Evolutionary conservation across 768 basidiomycete genomes (phyloP).

Genomic region (Tulasnella sp.): DNA sequence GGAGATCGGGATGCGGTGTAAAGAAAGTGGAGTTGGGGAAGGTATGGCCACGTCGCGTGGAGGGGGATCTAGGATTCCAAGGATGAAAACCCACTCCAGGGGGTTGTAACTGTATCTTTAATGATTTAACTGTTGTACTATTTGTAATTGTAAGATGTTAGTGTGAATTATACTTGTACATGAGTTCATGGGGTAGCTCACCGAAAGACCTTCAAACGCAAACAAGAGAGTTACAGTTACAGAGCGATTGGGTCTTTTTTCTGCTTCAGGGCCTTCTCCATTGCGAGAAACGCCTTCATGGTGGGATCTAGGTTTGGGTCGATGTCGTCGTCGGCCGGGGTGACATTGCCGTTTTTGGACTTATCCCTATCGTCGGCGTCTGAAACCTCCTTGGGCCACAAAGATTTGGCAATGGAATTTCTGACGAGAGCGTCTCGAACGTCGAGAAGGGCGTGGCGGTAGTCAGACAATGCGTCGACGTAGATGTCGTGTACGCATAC

Average conservation of each 20-base stretch:
- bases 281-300: slow-evolving; percentile 5
- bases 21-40: not conserved
- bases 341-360: not conserved
- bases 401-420: not conserved
- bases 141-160: too few species aligned
- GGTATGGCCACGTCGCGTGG: too few species aligned
- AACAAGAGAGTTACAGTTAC: too few species aligned
- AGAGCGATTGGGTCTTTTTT: slow-evolving; percentile 6
- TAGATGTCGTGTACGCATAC: slow-evolving; percentile 15
- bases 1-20: not conserved
- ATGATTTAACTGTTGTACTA: too few species aligned
- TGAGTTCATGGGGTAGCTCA: too few species aligned
- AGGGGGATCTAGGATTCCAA: too few species aligned
- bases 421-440: slow-evolving; percentile 5
- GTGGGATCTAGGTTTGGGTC: not conserved
- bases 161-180: too few species aligned
- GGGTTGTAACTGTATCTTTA: too few species aligned
- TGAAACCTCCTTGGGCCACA: slow-evolving; percentile 2
- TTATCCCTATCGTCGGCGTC: slow-evolving; percentile 1
- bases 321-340: not conserved
- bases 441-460: not conserved
- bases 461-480: slow-evolving; percentile 7
- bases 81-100: too few species aligned
- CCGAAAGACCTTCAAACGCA: too few species aligned
- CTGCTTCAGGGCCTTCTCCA: slow-evolving; percentile 10